Base-by-base conservation (phyloP, 1,284 basidiomycete species). In the Neolentinus lepideus region DNA sequence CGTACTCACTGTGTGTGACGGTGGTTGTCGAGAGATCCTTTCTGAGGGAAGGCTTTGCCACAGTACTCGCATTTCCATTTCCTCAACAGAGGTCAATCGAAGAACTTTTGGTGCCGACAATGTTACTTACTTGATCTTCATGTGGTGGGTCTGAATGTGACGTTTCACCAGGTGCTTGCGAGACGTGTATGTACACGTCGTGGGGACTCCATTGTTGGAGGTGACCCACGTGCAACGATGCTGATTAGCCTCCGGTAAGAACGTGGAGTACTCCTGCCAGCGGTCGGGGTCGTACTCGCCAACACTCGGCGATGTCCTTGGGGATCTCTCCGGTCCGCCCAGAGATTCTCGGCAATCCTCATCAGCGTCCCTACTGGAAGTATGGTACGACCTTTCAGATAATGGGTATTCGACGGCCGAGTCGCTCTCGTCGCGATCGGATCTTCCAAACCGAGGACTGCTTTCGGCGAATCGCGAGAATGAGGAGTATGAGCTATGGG, bases 101-200 rank as follows among this genome's bases (percentile, higher is more conserved):
- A 54, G 51, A 47, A 27, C 29, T 31, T 48, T 52, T 50, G 29
- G 53, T 46, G 48, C 47, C 12, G 26, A 35, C 38, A 54, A 46
- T 48, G 54, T 53, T 35, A 68, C 79, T 58, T 58, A 83, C 85
- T 80, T 83, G 62, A 79, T 75, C 54, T 77, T 73, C 48, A 88
- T 65, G 64, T 87, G 85, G 26, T 77, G 79, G 12, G 79, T 80
- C 65, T 84, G 77, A 55, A 88, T 74, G 65, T 88, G 85, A 27
- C 85, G 75, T 64, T 85, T 85, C 57, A 87, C 80, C 35, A 84
- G 72, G 65, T 85, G 84, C 64, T 83, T 84, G 63, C 84, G 83
- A 21, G 77, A 75, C 25, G 64, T 67, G 60, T 85, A 87, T 16
- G 70, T 68, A 63, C 85, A 86, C 38, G 58, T 65, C 46, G 58